A percentile compares a stretch with the other conserved stretches of the same genome.
phyloP scores from a whole-genome alignment of 352 stramenopile genomes.

The Thalassiosira oceanica region DNA sequence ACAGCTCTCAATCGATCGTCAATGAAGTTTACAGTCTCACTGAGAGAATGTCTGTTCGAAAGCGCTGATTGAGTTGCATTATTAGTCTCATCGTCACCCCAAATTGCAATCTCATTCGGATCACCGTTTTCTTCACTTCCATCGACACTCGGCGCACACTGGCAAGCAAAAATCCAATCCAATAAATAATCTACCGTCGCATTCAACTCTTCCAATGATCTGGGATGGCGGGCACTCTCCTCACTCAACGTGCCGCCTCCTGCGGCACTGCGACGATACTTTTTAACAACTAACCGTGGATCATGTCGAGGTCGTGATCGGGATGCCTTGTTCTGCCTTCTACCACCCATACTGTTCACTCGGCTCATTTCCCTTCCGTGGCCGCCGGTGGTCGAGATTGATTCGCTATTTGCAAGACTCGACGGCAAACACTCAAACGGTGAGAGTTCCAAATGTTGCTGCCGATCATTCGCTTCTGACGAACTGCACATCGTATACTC shows the following conservation, averaged over 20 bases:
- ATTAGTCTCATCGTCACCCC: constrained; percentile 4
- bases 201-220: constrained; percentile 1
- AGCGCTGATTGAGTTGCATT: background rate
- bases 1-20: constrained; percentile 55
- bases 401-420: too few relatives aligned
- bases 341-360: background rate
- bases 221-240: background rate
- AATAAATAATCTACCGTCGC: constrained; percentile 9
- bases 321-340: background rate
- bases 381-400: background rate
- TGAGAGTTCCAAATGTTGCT: constrained; percentile 37
- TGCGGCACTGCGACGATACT: background rate
- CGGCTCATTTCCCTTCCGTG: background rate
- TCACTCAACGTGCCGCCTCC: background rate
- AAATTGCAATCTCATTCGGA: constrained; percentile 27
- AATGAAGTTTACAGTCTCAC: constrained; percentile 46
- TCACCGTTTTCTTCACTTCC: background rate
- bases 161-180: background rate
- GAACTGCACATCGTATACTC: constrained; percentile 38
- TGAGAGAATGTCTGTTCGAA: constrained; percentile 14
- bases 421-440: constrained; percentile 35
- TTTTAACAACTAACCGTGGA: background rate
- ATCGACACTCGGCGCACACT: background rate
- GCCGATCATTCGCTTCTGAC: constrained; percentile 36
- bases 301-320: background rate